A percentile compares a stretch with the other conserved stretches of the same genome.
Evolutionary conservation across 257 asterid species (phyloP).

Genomic region (Striga asiatica): DNA sequence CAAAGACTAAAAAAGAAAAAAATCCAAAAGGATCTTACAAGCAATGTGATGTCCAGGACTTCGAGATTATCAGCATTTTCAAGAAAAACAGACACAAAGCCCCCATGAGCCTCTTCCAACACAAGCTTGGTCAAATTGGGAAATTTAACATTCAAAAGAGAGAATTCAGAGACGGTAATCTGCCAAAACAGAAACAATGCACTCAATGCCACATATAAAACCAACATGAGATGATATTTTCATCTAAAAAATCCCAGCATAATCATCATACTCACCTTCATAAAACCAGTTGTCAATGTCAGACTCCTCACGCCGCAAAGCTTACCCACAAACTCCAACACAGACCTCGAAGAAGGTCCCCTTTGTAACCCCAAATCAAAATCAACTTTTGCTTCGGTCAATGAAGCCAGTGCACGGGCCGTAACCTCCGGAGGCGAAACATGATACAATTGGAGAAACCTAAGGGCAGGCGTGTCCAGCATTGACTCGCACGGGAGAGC

Average conservation of each 20-base stretch:
- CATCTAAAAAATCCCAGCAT: neutral
- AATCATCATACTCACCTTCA: neutral
- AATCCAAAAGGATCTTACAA: neutral
- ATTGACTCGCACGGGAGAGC: neutral
- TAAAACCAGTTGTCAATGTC: neutral
- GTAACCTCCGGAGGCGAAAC: neutral
- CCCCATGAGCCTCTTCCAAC: neutral
- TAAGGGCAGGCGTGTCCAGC: neutral
- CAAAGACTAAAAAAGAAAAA: neutral
- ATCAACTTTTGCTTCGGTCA: neutral
- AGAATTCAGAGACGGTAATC: neutral
- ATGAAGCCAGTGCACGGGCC: neutral
- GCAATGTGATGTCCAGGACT: neutral
- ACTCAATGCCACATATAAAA: neutral
- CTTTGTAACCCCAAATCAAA: neutral
- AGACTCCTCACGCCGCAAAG: neutral
- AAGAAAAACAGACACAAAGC: neutral
- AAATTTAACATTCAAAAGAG: neutral
- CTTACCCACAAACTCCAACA: neutral
- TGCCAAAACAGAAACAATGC: neutral
- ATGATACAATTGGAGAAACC: neutral
- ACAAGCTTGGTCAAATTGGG: conserved; percentile 3
- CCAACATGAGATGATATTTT: neutral
- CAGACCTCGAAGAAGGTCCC: neutral
- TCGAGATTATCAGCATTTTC: conserved; percentile 8